phyloP scores from a whole-genome alignment of 805 yeast species.

The Starmerella kuoi region DNA sequence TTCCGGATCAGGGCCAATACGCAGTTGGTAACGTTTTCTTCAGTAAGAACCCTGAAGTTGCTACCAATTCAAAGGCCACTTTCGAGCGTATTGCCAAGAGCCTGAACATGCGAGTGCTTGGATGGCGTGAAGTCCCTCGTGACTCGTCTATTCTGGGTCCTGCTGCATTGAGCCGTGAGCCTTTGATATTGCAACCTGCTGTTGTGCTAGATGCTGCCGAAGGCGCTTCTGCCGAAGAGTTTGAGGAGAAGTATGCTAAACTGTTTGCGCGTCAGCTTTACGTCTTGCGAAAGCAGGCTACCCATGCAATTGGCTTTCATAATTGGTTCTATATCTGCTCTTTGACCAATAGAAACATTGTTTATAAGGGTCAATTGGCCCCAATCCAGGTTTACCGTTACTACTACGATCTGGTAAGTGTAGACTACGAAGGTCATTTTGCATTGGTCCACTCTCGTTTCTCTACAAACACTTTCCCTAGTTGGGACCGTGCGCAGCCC shows the following conservation, averaged over 20 bases:
- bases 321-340: constrained; percentile 98
- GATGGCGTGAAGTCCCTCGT: constrained; percentile 91
- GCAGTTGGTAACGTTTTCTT: constrained; percentile 92
- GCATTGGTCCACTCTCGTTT: constrained; percentile 94
- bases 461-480: constrained; percentile 96
- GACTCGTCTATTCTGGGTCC: constrained; percentile 93
- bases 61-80: constrained; percentile 56
- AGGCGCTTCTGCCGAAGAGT: constrained; percentile 30
- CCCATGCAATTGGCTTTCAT: constrained; percentile 84
- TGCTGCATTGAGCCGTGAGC: constrained; percentile 88
- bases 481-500: constrained; percentile 99
- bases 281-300: constrained; percentile 76
- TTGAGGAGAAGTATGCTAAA: constrained; percentile 45
- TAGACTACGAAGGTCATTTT: constrained; percentile 87
- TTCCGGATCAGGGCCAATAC: constrained; percentile 76
- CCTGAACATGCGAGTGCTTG: constrained; percentile 70
- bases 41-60: constrained; percentile 65
- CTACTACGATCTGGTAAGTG: constrained; percentile 83
- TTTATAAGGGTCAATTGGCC: constrained; percentile 94
- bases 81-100: constrained; percentile 71
- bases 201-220: constrained; percentile 51
- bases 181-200: constrained; percentile 84
- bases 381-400: constrained; percentile 93
- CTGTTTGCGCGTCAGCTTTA: constrained; percentile 73
- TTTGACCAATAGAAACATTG: constrained; percentile 74